Conservation (phyloP, 2,329 filamentous ascomycete species). For the Claviceps sp. region DNA sequence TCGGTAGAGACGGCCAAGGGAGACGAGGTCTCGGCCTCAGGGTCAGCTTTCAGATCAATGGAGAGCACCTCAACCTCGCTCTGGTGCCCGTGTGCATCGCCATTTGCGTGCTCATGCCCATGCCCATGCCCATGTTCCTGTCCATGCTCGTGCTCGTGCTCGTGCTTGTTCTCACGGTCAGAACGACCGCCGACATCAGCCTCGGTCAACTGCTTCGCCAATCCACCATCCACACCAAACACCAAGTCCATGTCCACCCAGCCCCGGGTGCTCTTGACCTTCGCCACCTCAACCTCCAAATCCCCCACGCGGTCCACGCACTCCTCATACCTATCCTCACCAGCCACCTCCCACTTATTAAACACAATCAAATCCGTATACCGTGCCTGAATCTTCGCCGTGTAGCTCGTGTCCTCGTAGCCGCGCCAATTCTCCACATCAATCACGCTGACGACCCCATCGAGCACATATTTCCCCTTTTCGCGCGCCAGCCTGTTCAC, state of each 20-base stretch:
- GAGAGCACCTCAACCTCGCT: constrained; percentile 88
- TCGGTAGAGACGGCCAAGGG: constrained; percentile 37
- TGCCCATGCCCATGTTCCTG: constrained; percentile 15
- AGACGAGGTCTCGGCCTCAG: constrained; percentile 23
- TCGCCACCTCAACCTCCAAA: constrained; percentile 65
- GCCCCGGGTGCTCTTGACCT: constrained; percentile 75
- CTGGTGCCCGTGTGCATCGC: constrained; percentile 31
- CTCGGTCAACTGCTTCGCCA: constrained; percentile 45
- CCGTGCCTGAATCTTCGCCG: constrained; percentile 72
- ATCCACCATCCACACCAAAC: constrained; percentile 75
- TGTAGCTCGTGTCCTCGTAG: constrained; percentile 83
- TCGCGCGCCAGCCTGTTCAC: constrained; percentile 67
- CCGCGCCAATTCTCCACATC: constrained; percentile 93
- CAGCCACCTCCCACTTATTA: constrained; percentile 79
- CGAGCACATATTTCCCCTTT: constrained; percentile 56
- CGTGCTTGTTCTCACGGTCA: no score
- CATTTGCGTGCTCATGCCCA: neutral
- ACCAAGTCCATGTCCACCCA: constrained; percentile 66
- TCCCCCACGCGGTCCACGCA: constrained; percentile 70
- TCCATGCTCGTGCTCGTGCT: constrained; percentile 6
- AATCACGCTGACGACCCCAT: constrained; percentile 80
- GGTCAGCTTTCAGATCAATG: constrained; percentile 46
- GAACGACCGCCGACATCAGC: constrained; percentile 16
- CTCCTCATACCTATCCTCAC: constrained; percentile 62
- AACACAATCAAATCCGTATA: constrained; percentile 87